Base-by-base conservation (phyloP, 78 protist genomes). In the Cyanophora paradoxa region DNA sequence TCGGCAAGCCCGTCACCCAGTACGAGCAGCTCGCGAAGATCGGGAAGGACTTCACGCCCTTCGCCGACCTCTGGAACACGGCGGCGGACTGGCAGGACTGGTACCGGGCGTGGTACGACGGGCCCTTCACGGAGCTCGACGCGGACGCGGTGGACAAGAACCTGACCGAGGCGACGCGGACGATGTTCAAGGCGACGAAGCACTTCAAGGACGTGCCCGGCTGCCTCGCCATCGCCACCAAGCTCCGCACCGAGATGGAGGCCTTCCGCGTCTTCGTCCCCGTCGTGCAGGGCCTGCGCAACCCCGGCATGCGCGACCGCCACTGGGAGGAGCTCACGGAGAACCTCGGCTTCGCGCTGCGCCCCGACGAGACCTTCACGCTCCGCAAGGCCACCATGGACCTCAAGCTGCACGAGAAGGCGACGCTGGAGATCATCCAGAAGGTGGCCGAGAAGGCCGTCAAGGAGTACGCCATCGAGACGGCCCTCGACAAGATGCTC, bases 231-330 rank as follows among this genome's bases (percentile, higher is more conserved):
- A 34, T 56, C 42, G 76, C 66, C 22, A 7, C 16, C 44, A 46
- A 39, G 22, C 19, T 70, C 50, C 44, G 50, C 14, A 10, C 36
- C 16, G 22, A 83, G 68, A 77, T 92, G 59, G 89, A 75, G 33
- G 74, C 42, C 26, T 90, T 90, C 73, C 26, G 14, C 17, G 65
- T 59, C 30, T 63, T 36, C 77, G 8, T 89, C 61, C 97, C 97
- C 14, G 64, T 93, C 20, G 77, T 93, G n/a, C 41, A 42, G 33
- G 84, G 84, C n/a, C 80, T 93, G 64, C 64, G 95, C 31, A 34
- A 82, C 64, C 84, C 85, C 6, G 93, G 93, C n/a, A 84, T 93
- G 82, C 79, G 85, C 17, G 90, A 81, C 16, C 42, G 93, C 20
- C 97, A 93, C 74, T 90, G 95, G 97, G 42, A 58, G 13, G 22